Percentiles rank a stretch among this genome's conserved stretches.
Evolutionary conservation across 495 filamentous ascomycete species (phyloP).

Genomic region (Tuber melanosporum): DNA sequence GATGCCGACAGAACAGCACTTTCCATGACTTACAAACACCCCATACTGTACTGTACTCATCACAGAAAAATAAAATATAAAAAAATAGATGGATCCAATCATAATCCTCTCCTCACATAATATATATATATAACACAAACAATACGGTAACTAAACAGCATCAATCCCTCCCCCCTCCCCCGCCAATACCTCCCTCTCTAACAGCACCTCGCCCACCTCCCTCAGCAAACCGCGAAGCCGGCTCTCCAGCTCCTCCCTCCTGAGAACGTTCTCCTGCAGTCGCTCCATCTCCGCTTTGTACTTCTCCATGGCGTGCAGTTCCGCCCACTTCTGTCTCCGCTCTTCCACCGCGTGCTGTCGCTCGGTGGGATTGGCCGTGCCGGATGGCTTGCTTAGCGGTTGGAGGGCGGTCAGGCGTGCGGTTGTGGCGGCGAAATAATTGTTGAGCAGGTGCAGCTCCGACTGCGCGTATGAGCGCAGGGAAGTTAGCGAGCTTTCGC

Average conservation of each 20-base stretch:
- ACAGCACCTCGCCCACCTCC: conserved; percentile 26
- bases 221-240: conserved; percentile 24
- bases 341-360: conserved; percentile 17
- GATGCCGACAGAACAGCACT: neutral
- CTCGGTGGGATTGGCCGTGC: neutral
- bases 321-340: conserved; percentile 22
- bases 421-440: conserved; percentile 18
- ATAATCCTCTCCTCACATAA: neutral
- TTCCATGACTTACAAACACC: neutral
- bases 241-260: conserved; percentile 29
- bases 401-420: conserved; percentile 9
- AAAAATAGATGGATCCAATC: neutral
- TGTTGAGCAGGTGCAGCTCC: conserved; percentile 20
- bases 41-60: no score
- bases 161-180: conserved; percentile 21
- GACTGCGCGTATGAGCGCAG: conserved; percentile 26
- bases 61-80: neutral
- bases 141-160: conserved; percentile 10
- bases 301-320: conserved; percentile 31
- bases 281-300: conserved; percentile 24
- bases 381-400: conserved; percentile 12
- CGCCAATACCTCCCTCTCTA: conserved; percentile 28
- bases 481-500: conserved; percentile 20
- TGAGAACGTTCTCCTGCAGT: conserved; percentile 26
- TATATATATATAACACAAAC: neutral